Conservation (phyloP, 768 basidiomycete genomes). For the Trametes gibbosa region DNA sequence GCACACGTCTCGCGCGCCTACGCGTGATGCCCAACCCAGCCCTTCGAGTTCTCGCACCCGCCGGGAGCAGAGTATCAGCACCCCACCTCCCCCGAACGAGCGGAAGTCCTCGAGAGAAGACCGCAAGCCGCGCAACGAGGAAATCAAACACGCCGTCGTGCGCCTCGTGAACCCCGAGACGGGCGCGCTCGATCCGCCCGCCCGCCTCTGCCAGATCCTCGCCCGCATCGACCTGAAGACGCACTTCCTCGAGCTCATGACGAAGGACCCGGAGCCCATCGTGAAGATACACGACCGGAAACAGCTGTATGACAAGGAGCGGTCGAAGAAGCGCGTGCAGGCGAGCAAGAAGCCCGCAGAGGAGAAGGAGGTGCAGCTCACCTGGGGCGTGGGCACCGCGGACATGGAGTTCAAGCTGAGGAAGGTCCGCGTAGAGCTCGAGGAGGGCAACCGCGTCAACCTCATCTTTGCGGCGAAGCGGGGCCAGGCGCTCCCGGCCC, state of each 20-base stretch:
- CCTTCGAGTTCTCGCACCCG: not conserved
- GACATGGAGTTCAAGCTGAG: conserved; percentile 68
- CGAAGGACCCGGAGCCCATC: conserved; percentile 47
- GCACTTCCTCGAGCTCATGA: conserved; percentile 55
- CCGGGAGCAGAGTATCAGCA: not conserved
- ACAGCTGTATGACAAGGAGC: conserved; percentile 38
- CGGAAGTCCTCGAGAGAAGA: not conserved
- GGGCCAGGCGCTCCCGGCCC: conserved; percentile 34
- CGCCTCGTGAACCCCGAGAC: conserved; percentile 48
- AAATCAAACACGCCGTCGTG: conserved; percentile 44
- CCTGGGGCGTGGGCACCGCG: conserved; percentile 57
- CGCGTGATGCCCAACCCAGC: not conserved
- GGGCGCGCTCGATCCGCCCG: conserved; percentile 35
- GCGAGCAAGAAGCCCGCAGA: conserved; percentile 27
- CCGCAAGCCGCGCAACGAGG: conserved; percentile 31
- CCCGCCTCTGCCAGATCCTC: conserved; percentile 44
- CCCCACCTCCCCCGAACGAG: not conserved
- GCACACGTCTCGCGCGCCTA: not conserved
- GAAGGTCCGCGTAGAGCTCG: conserved; percentile 55
- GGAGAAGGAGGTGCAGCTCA: conserved; percentile 69
- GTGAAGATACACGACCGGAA: conserved; percentile 56
- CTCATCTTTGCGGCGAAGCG: conserved; percentile 55
- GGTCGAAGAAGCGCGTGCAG: conserved; percentile 34
- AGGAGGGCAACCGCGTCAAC: conserved; percentile 56
- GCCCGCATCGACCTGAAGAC: conserved; percentile 38